These are phyloP conservation scores for Nemania sp. DNA, from an alignment of 2,329 filamentous ascomycete genomes.

Conservation along the genomic window DNA sequence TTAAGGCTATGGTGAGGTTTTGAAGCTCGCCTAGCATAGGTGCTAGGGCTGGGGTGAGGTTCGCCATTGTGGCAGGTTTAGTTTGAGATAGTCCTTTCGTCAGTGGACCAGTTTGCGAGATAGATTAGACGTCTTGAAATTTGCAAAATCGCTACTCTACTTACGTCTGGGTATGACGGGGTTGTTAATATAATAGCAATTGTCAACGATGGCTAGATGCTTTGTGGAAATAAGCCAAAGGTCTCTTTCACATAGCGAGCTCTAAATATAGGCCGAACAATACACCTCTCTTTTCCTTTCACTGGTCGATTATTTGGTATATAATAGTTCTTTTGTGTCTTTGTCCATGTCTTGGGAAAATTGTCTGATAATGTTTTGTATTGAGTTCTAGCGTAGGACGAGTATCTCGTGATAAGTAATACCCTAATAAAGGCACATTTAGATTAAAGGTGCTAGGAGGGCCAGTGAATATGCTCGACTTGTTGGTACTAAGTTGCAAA, in stretches of 20 bases:
- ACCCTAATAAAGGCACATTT: not conserved
- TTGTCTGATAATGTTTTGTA: constrained; percentile 11
- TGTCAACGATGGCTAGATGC: not conserved
- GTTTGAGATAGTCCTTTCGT: too few species aligned
- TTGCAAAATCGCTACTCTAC: too few species aligned
- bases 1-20: too few species aligned
- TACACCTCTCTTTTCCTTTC: not conserved
- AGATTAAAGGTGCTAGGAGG: not conserved
- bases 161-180: not conserved
- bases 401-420: not conserved
- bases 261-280: constrained; percentile 6
- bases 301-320: not conserved
- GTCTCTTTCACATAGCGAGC: not conserved
- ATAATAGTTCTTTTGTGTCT: not conserved
- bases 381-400: not conserved
- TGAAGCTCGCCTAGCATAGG: too few species aligned
- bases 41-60: too few species aligned
- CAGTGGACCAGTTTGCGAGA: too few species aligned
- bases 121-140: too few species aligned
- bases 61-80: too few species aligned
- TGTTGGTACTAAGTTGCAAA: not conserved
- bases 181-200: not conserved
- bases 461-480: not conserved
- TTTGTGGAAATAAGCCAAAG: constrained; percentile 13
- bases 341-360: not conserved